Conservation (phyloP, 2,329 filamentous ascomycete species). For the Neurospora sp. region DNA sequence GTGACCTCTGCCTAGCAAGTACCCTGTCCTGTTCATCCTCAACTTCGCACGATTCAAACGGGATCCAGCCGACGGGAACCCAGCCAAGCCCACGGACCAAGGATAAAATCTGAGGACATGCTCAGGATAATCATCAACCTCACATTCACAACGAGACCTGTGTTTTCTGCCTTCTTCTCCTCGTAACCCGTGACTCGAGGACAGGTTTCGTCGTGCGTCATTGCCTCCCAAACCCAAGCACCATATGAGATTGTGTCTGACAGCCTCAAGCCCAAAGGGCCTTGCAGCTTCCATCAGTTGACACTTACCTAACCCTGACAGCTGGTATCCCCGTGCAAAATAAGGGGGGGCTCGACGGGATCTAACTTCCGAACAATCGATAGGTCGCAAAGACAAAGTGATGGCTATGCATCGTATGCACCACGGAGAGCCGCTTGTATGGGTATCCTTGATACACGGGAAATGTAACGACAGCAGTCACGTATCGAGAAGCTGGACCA, state of each 20-base stretch:
- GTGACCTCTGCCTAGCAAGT: background rate
- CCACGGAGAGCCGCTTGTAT: background rate
- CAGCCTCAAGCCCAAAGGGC: background rate
- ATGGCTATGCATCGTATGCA: background rate
- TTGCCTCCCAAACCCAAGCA: background rate
- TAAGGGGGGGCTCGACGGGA: background rate
- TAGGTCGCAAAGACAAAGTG: background rate
- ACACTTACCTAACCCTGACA: background rate
- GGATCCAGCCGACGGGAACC: background rate
- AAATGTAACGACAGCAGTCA: background rate
- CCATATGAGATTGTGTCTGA: background rate
- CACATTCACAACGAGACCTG: background rate
- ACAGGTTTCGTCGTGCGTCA: background rate
- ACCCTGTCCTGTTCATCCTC: background rate
- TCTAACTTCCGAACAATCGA: background rate
- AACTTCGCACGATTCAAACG: background rate
- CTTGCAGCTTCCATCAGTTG: background rate
- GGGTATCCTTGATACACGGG: background rate
- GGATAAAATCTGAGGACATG: background rate
- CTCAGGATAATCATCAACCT: background rate
- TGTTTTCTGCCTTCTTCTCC: background rate
- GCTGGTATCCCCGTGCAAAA: background rate
- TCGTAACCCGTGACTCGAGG: background rate
- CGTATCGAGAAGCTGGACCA: background rate
- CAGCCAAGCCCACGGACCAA: background rate